phyloP scores from a whole-genome alignment of 1,284 basidiomycete genomes.

The Cryptococcus floricola region DNA sequence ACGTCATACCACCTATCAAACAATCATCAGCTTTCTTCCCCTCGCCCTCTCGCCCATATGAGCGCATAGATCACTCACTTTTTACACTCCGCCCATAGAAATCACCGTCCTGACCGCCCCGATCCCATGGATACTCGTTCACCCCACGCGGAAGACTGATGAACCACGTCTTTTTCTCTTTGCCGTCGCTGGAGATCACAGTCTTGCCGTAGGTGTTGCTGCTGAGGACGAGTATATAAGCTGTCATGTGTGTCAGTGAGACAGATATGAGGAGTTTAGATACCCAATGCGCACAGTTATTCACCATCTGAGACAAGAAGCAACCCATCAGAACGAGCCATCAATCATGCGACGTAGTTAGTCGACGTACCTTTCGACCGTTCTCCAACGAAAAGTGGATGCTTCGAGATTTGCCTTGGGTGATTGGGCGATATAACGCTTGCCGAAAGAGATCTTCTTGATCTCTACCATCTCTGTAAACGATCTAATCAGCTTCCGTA shows the following conservation, averaged over 20 bases:
- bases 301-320: slow-evolving; percentile 18
- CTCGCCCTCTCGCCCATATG: background rate
- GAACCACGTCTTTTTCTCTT: slow-evolving; percentile 34
- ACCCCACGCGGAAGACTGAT: slow-evolving; percentile 26
- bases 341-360: background rate
- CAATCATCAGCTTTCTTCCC: background rate
- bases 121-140: slow-evolving; percentile 30
- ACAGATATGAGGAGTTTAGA: background rate
- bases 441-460: slow-evolving; percentile 32
- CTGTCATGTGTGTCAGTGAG: slow-evolving; percentile 7
- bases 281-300: slow-evolving; percentile 17
- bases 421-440: slow-evolving; percentile 9
- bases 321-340: background rate
- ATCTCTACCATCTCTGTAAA: slow-evolving; percentile 16
- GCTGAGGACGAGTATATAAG: slow-evolving; percentile 27
- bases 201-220: slow-evolving; percentile 6
- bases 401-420: slow-evolving; percentile 19
- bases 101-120: slow-evolving; percentile 33
- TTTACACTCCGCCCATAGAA: slow-evolving; percentile 35
- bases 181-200: slow-evolving; percentile 14
- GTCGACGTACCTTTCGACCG: slow-evolving; percentile 25
- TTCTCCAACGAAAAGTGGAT: slow-evolving; percentile 32
- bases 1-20: background rate
- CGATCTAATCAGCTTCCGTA: slow-evolving; percentile 1
- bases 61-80: slow-evolving; percentile 18